Conservation (phyloP, 257 asterid species). For the Nicotiana attenuata region DNA sequence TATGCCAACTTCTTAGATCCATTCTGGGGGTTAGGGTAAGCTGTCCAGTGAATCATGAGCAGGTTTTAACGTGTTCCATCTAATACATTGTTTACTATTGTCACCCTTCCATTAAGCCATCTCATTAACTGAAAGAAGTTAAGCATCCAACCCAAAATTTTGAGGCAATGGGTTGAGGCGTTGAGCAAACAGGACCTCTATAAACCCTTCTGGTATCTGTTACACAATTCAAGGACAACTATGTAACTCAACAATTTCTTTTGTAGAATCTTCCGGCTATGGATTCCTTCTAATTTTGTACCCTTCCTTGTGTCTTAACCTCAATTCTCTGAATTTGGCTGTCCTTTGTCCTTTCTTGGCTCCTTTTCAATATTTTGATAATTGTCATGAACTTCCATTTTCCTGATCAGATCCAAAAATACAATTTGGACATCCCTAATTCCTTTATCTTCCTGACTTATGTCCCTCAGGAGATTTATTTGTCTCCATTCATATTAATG, state of each 20-base stretch:
- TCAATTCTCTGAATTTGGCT: neutral
- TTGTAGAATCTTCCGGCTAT: neutral
- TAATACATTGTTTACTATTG: neutral
- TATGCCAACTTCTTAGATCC: neutral
- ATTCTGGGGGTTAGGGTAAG: neutral
- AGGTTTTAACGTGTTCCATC: neutral
- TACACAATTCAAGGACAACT: neutral
- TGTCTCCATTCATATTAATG: neutral
- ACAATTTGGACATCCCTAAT: neutral
- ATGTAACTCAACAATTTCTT: neutral
- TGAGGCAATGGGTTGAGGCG: neutral
- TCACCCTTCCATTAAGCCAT: neutral
- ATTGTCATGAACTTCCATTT: neutral
- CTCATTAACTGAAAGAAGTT: neutral
- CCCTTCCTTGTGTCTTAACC: neutral
- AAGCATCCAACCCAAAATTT: neutral
- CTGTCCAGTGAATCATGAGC: neutral
- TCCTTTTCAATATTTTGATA: neutral
- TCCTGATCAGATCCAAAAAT: conserved; percentile 2
- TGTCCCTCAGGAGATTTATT: neutral
- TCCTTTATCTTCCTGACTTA: neutral
- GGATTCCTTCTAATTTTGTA: neutral
- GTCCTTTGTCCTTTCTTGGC: neutral
- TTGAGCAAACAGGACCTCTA: neutral
- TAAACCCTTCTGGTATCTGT: neutral